phyloP scores from a whole-genome alignment of 2,329 filamentous ascomycete genomes.

The Cytospora piceae region DNA sequence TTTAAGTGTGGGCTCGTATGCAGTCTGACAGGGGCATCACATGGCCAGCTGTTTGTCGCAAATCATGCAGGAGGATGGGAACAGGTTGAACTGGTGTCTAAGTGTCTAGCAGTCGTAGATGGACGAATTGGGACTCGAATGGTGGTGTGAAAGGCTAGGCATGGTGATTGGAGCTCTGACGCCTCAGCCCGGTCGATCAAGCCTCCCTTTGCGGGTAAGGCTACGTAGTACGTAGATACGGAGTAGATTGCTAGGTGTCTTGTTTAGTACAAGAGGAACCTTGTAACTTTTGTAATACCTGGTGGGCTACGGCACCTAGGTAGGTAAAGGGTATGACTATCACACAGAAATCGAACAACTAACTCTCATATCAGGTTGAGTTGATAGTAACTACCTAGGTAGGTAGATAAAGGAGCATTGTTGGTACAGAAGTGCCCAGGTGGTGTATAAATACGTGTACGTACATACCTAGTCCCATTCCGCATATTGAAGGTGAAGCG shows the following conservation, averaged over 20 bases:
- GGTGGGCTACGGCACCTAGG: neutral
- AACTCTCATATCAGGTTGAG: too few species aligned
- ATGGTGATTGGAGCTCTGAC: constrained; percentile 25
- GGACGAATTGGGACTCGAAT: constrained; percentile 25
- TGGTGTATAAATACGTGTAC: neutral
- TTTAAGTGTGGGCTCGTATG: constrained; percentile 1
- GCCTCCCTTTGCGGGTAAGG: constrained; percentile 18
- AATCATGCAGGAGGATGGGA: constrained; percentile 20
- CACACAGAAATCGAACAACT: neutral
- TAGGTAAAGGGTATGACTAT: neutral
- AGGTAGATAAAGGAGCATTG: too few species aligned
- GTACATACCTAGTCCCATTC: neutral
- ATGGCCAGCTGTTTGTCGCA: constrained; percentile 28
- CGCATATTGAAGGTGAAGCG: neutral
- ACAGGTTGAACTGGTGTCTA: constrained; percentile 5
- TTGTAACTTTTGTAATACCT: neutral
- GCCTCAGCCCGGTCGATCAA: constrained; percentile 18
- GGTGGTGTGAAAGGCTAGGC: constrained; percentile 26
- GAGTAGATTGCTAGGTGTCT: neutral
- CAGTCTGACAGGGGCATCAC: constrained; percentile 25
- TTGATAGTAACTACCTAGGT: too few species aligned
- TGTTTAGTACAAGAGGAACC: neutral
- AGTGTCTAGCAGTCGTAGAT: constrained; percentile 9
- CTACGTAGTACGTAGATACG: neutral
- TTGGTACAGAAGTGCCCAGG: too few species aligned